These are phyloP conservation scores for Aureobasidium sp. DNA, from an alignment of 2,329 filamentous ascomycete species.

Conservation along the genomic window DNA sequence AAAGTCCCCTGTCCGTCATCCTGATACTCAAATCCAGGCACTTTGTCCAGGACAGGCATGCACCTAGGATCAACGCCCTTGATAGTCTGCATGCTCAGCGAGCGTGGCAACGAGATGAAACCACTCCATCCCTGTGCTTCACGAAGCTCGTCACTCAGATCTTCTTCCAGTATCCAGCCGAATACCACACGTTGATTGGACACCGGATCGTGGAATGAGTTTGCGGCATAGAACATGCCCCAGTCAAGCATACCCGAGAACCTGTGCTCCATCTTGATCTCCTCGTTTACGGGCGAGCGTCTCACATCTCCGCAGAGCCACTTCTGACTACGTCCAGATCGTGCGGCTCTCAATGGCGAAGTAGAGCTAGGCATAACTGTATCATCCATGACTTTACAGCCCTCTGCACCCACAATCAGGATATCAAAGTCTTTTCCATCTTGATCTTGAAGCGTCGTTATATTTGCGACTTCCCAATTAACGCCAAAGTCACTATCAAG, in stretches of 20 bases:
- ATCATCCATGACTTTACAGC: not conserved
- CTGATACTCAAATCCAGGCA: not conserved
- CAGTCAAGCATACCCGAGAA: not conserved
- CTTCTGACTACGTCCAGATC: not conserved
- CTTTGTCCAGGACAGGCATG: not conserved
- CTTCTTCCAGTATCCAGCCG: not conserved
- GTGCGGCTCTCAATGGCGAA: not conserved
- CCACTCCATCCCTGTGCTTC: not conserved
- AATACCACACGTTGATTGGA: not conserved
- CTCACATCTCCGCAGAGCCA: not conserved
- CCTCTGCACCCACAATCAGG: constrained; percentile 6
- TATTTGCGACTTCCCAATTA: constrained; percentile 48
- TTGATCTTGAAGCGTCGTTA: constrained; percentile 35
- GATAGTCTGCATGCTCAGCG: not conserved
- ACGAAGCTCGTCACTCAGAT: not conserved
- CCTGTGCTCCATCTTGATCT: not conserved
- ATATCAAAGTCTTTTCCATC: constrained; percentile 20
- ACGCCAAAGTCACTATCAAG: constrained; percentile 47
- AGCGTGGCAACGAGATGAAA: not conserved
- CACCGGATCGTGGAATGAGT: not conserved
- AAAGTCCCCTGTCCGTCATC: not conserved
- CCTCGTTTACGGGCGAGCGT: not conserved
- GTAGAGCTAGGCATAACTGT: rapidly evolving
- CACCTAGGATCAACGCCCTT: not conserved
- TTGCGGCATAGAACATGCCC: not conserved